These are phyloP conservation scores for Dichotomocladium elegans DNA, from an alignment of 371 early-diverging fungal species.

Conservation along the genomic window DNA sequence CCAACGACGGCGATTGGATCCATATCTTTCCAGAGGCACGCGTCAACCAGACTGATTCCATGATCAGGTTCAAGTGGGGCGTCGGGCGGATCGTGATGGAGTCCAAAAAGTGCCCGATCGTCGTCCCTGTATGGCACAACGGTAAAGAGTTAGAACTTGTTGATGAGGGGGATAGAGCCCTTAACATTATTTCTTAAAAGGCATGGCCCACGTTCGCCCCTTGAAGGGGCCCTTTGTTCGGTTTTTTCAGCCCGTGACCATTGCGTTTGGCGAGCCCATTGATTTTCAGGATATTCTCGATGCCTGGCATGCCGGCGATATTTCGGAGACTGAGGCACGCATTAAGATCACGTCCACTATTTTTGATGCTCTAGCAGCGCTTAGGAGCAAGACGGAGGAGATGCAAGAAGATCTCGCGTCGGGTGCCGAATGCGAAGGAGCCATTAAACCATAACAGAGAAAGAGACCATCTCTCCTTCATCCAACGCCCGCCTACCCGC, in stretches of 20 bases:
- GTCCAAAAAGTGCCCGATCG: conserved; percentile 54
- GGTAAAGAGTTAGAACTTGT: conserved; percentile 25
- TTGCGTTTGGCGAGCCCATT: conserved; percentile 68
- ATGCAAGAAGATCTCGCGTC: conserved; percentile 9
- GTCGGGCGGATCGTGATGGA: conserved; percentile 84
- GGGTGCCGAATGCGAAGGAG: conserved; percentile 1
- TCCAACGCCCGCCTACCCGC: too few species aligned
- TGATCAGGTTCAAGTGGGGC: conserved; percentile 87
- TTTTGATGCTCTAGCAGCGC: conserved; percentile 46
- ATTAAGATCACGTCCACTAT: conserved; percentile 55
- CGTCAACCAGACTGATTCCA: conserved; percentile 61
- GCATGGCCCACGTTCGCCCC: conserved; percentile 54
- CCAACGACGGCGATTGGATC: conserved; percentile 46
- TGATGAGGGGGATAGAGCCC: neutral
- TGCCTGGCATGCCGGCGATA: conserved; percentile 48
- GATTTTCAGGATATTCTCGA: conserved; percentile 57
- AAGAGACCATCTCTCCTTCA: too few species aligned
- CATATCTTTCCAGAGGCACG: conserved; percentile 86
- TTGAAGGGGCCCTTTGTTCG: conserved; percentile 35
- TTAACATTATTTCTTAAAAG: neutral
- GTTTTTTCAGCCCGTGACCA: conserved; percentile 38
- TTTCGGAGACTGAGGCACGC: conserved; percentile 53
- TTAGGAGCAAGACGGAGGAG: conserved; percentile 20
- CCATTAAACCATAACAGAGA: conserved; percentile 8
- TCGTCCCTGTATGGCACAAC: conserved; percentile 69